These are phyloP conservation scores for Penicillium sp. DNA, from an alignment of 2,329 filamentous ascomycete genomes.

Conservation along the genomic window DNA sequence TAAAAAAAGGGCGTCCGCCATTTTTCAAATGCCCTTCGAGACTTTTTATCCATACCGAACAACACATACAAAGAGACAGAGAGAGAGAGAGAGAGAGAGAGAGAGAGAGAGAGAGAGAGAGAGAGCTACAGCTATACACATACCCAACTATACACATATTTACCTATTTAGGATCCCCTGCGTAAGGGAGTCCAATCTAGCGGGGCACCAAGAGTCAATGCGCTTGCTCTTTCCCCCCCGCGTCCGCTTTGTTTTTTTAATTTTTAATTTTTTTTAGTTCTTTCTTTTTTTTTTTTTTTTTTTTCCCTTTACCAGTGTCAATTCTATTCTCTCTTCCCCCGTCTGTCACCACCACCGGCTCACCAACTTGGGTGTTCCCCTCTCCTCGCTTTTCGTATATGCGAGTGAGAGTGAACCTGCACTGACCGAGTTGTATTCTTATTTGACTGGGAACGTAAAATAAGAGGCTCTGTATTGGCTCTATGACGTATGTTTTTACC, in stretches of 20 bases:
- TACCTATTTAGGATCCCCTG: too few species aligned
- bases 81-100: neutral
- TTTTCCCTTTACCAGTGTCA: neutral
- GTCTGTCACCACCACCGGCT: neutral
- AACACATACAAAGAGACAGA: neutral
- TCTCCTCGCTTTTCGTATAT: conserved; percentile 15
- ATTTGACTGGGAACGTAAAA: neutral
- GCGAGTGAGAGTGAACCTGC: conserved; percentile 1
- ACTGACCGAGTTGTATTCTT: neutral
- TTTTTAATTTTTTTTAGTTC: neutral
- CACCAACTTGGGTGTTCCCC: neutral
- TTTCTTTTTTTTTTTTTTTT: neutral
- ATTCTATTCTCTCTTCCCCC: neutral
- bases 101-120: neutral
- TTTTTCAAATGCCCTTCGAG: neutral
- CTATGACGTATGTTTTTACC: conserved; percentile 25
- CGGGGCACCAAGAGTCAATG: conserved; percentile 9
- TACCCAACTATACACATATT: too few species aligned
- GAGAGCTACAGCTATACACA: too few species aligned
- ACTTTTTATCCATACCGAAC: neutral
- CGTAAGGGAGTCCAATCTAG: conserved; percentile 4
- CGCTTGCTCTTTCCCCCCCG: conserved; percentile 6
- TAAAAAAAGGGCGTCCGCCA: conserved; percentile 2
- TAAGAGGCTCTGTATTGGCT: conserved; percentile 13
- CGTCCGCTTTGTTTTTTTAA: conserved; percentile 9